Percentiles rank a stretch among this genome's conserved stretches.
phyloP scores from a whole-genome alignment of 2,329 filamentous ascomycete genomes.

The Penicillium sclerotiorum region DNA sequence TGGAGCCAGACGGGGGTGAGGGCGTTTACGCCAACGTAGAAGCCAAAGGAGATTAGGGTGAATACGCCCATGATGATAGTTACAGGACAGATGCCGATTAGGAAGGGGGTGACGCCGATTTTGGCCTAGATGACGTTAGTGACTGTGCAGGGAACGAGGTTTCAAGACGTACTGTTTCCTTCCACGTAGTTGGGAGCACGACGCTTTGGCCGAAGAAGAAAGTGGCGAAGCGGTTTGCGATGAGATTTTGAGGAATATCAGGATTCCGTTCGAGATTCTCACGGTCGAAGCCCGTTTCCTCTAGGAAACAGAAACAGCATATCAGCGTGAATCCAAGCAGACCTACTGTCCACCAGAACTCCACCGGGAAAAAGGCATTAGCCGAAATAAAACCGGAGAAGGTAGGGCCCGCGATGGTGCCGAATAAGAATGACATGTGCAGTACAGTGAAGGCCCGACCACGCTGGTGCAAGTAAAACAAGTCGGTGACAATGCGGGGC shows the following conservation, averaged over 20 bases:
- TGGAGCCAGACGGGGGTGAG: conserved; percentile 45
- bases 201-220: conserved; percentile 30
- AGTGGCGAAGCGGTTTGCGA: conserved; percentile 29
- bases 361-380: conserved; percentile 37
- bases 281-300: conserved; percentile 44
- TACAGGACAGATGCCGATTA: conserved; percentile 38
- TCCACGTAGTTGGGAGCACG: conserved; percentile 25
- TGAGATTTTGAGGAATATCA: conserved; percentile 15
- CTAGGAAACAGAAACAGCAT: conserved; percentile 40
- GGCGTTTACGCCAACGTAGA: conserved; percentile 37
- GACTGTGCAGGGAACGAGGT: neutral
- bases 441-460: conserved; percentile 44
- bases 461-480: conserved; percentile 49
- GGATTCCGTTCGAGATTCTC: conserved; percentile 19
- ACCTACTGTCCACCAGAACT: conserved; percentile 51
- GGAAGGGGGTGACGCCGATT: conserved; percentile 27
- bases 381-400: conserved; percentile 46
- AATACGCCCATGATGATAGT: conserved; percentile 44
- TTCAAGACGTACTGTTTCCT: conserved; percentile 21
- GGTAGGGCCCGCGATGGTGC: conserved; percentile 41
- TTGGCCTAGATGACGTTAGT: conserved; percentile 14
- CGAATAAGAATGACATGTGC: conserved; percentile 41
- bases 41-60: conserved; percentile 40
- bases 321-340: conserved; percentile 38
- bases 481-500: conserved; percentile 44